Conservation (phyloP, 2,329 filamentous ascomycete genomes). For the Colletotrichum limetticola region DNA sequence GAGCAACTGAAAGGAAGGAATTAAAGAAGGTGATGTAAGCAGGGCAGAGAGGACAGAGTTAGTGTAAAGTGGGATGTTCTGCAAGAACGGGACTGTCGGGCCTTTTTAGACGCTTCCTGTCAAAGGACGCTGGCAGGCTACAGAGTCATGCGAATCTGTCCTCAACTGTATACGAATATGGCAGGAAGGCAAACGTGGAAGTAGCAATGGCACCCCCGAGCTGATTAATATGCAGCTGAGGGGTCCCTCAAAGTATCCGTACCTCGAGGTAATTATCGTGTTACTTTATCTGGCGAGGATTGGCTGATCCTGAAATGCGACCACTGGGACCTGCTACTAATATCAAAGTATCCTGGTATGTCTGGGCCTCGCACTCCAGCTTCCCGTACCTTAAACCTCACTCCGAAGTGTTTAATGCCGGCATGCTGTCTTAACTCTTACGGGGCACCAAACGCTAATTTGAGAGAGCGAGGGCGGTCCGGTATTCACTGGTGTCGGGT, state of each 20-base stretch:
- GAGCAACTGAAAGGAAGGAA: not conserved
- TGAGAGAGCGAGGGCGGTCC: not conserved
- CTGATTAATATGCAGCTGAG: conserved; percentile 27
- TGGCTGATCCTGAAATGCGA: conserved; percentile 25
- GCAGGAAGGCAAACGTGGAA: conserved; percentile 6
- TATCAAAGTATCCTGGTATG: conserved; percentile 6
- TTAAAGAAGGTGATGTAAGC: not conserved
- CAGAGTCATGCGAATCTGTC: conserved; percentile 29
- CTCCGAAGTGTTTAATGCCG: not conserved
- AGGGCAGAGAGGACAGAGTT: not conserved
- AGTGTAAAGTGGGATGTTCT: not conserved
- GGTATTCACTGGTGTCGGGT: not conserved
- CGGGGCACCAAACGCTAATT: conserved; percentile 1
- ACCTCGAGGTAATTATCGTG: conserved; percentile 8
- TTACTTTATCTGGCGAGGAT: conserved; percentile 33
- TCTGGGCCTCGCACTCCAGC: not conserved
- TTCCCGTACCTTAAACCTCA: not conserved
- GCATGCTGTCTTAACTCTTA: not conserved
- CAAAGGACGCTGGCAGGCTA: not conserved
- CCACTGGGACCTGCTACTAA: not conserved
- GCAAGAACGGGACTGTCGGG: conserved; percentile 13
- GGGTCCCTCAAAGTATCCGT: not conserved
- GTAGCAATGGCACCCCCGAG: conserved; percentile 8
- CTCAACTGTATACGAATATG: conserved; percentile 8
- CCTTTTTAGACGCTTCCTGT: conserved; percentile 20